These are phyloP conservation scores for Tardiomyces digboiensis DNA, from an alignment of 1,139 yeast species.

Conservation along the genomic window DNA sequence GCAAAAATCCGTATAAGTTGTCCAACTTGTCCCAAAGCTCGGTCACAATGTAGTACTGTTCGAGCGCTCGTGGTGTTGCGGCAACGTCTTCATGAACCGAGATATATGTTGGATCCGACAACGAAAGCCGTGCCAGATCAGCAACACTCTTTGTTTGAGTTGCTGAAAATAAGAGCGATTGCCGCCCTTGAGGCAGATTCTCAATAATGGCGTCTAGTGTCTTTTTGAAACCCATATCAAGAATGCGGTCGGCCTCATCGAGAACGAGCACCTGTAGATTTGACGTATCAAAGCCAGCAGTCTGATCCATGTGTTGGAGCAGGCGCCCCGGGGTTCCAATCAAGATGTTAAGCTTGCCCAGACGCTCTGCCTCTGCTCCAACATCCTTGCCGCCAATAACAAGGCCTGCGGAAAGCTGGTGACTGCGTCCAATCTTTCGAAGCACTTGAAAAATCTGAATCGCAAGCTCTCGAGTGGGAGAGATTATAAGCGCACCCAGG, in stretches of 20 bases:
- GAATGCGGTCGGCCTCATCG: constrained; percentile 94
- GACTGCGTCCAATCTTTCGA: constrained; percentile 71
- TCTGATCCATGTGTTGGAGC: constrained; percentile 90
- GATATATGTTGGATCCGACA: constrained; percentile 66
- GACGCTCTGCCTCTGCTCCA: constrained; percentile 76
- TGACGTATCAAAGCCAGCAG: constrained; percentile 72
- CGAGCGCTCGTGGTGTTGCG: constrained; percentile 72
- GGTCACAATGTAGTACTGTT: constrained; percentile 69
- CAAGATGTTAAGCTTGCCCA: constrained; percentile 72
- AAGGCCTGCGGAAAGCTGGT: constrained; percentile 82
- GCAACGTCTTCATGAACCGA: constrained; percentile 41
- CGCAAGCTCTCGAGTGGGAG: constrained; percentile 94
- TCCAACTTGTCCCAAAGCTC: constrained; percentile 77
- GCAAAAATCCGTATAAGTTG: constrained; percentile 79
- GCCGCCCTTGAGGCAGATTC: constrained; percentile 73
- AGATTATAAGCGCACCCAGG: constrained; percentile 80
- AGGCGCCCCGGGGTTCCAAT: constrained; percentile 97
- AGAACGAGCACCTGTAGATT: constrained; percentile 76
- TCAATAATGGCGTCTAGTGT: constrained; percentile 79
- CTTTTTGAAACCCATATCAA: constrained; percentile 94
- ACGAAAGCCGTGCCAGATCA: constrained; percentile 82
- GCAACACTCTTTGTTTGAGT: constrained; percentile 85
- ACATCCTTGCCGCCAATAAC: constrained; percentile 98
- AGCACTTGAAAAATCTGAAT: constrained; percentile 90
- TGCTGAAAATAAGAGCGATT: constrained; percentile 84